Percentiles rank a stretch among this genome's conserved stretches.
Evolutionary conservation across 2,329 filamentous ascomycete species (phyloP).

Genomic region (Colletotrichum ledebouriae): DNA sequence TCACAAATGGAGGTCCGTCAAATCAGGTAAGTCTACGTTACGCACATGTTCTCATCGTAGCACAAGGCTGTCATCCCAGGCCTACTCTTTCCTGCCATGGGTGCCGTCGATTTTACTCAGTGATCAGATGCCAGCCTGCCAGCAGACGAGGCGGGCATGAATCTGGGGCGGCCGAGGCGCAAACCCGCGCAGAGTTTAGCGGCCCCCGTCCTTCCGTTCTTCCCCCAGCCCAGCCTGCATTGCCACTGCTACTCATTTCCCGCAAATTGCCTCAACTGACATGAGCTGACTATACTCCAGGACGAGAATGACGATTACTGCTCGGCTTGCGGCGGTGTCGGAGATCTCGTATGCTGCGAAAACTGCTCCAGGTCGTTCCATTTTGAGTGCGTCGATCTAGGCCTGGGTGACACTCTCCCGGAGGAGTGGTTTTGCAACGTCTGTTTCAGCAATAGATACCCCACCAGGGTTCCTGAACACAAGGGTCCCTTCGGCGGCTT

Average conservation of each 20-base stretch:
- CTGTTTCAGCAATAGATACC: slow-evolving; percentile 68
- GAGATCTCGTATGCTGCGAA: slow-evolving; percentile 93
- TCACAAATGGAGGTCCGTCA: slow-evolving; percentile 66
- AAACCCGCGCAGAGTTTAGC: slow-evolving; percentile 42
- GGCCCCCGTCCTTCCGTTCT: slow-evolving; percentile 44
- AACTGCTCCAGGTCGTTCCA: slow-evolving; percentile 92
- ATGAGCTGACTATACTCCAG: slow-evolving; percentile 55
- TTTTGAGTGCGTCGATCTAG: slow-evolving; percentile 88
- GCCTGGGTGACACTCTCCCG: slow-evolving; percentile 74
- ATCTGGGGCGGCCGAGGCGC: slow-evolving; percentile 33
- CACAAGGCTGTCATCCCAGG: slow-evolving; percentile 3
- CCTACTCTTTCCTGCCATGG: slow-evolving; percentile 4
- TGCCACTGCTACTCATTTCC: slow-evolving; percentile 32
- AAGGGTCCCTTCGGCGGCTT: slow-evolving; percentile 72
- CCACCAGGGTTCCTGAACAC: slow-evolving; percentile 60
- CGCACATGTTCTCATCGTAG: slow-evolving; percentile 2
- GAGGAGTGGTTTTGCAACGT: slow-evolving; percentile 90
- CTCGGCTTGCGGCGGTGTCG: slow-evolving; percentile 85
- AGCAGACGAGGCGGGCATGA: slow-evolving; percentile 18
- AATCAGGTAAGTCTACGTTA: slow-evolving; percentile 64
- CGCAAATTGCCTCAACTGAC: slow-evolving; percentile 42
- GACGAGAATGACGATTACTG: slow-evolving; percentile 92
- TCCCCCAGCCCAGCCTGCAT: slow-evolving; percentile 47
- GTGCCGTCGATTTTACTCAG: not conserved
- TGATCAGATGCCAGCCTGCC: not conserved